These are phyloP conservation scores for Microascus cirrosus DNA, from an alignment of 2,329 filamentous ascomycete species.

Conservation along the genomic window DNA sequence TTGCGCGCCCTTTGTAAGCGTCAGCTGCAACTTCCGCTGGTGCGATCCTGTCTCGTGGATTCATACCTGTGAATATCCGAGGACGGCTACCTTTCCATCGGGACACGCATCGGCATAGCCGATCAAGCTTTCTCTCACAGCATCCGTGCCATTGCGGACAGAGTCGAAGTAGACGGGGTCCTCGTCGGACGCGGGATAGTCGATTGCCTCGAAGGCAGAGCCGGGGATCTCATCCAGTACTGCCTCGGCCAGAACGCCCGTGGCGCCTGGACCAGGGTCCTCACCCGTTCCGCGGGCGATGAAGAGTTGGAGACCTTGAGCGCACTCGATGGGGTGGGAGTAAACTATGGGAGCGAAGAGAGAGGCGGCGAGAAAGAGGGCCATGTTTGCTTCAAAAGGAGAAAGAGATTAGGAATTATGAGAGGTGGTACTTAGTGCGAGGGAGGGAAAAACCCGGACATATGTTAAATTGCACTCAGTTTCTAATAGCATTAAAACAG, in stretches of 20 bases:
- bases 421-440: too few relatives aligned
- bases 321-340: conserved; percentile 16
- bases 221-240: conserved; percentile 20
- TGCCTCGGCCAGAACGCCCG: conserved; percentile 19
- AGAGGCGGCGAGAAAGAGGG: conserved; percentile 11
- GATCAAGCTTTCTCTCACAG: conserved; percentile 17
- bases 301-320: conserved; percentile 25
- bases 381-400: conserved; percentile 1
- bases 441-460: too few relatives aligned
- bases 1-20: conserved; percentile 22
- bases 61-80: conserved; percentile 29
- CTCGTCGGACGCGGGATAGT: conserved; percentile 24
- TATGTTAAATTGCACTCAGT: too few relatives aligned
- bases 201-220: conserved; percentile 20
- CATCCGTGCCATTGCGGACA: conserved; percentile 19
- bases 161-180: conserved; percentile 21
- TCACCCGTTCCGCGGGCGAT: conserved; percentile 26
- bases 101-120: conserved; percentile 23
- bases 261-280: conserved; percentile 19
- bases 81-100: conserved; percentile 24
- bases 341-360: conserved; percentile 13
- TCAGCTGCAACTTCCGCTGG: not conserved
- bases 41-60: not conserved
- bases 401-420: too few relatives aligned
- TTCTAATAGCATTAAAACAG: too few relatives aligned